Evolutionary conservation across 768 basidiomycete species (phyloP).

Genomic region (Pholiota molesta): DNA sequence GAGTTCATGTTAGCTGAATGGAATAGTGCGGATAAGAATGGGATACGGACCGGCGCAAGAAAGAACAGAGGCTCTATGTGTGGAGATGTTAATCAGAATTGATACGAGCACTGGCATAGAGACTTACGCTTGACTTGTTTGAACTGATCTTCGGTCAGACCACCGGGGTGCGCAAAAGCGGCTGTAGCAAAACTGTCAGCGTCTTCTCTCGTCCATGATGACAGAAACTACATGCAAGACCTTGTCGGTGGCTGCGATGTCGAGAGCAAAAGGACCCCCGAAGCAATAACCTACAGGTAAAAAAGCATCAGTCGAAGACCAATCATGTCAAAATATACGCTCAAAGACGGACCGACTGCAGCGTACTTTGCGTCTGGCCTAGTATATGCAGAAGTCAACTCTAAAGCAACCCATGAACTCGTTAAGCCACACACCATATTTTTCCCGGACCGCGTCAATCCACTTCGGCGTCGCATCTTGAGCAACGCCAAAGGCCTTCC

Average conservation of each 20-base stretch:
- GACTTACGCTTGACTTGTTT: conserved; percentile 45
- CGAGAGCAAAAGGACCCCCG: conserved; percentile 54
- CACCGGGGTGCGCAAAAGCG: conserved; percentile 60
- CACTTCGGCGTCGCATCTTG: conserved; percentile 47
- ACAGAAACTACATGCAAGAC: conserved; percentile 46
- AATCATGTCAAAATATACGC: not conserved
- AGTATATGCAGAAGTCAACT: not conserved
- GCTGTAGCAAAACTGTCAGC: conserved; percentile 29
- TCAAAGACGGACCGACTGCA: conserved; percentile 43
- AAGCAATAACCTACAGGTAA: conserved; percentile 54
- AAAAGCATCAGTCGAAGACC: not conserved
- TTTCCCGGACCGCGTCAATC: conserved; percentile 51
- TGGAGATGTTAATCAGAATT: not conserved
- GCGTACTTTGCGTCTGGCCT: conserved; percentile 41
- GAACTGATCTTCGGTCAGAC: conserved; percentile 51
- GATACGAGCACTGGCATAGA: not conserved
- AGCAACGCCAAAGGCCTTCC: conserved; percentile 36
- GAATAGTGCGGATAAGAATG: not conserved
- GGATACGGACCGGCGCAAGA: conserved; percentile 51
- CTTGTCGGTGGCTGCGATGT: conserved; percentile 46
- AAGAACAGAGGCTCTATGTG: conserved; percentile 53
- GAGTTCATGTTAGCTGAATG: not conserved
- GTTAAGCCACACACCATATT: conserved; percentile 40
- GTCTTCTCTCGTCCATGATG: not conserved
- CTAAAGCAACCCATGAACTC: not conserved